A percentile compares a stretch with the other conserved stretches of the same genome.
These are phyloP conservation scores for Cordyceps fumosorosea DNA, from an alignment of 2,329 filamentous ascomycete genomes.

Conservation along the genomic window DNA sequence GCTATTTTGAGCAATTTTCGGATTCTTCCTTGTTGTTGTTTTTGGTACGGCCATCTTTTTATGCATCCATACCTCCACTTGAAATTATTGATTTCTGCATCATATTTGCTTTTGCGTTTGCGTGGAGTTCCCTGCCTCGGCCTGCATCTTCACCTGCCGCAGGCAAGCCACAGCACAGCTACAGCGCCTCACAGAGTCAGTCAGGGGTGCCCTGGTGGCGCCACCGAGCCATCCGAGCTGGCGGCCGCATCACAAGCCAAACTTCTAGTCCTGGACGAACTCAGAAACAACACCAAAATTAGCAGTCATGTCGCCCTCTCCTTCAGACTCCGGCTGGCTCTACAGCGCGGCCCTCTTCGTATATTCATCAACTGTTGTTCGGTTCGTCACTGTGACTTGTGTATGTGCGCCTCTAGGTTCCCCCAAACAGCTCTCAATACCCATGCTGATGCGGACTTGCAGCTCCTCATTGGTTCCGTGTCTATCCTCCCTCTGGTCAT, in stretches of 20 bases:
- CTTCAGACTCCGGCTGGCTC: neutral
- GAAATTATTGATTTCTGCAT: neutral
- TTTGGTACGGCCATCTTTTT: neutral
- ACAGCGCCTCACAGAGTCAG: neutral
- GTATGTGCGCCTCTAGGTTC: neutral
- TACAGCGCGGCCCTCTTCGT: neutral
- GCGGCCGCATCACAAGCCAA: neutral
- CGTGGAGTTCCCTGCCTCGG: neutral
- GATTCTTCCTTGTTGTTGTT: too few species aligned
- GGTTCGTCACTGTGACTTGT: constrained; percentile 1
- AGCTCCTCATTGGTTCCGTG: constrained; percentile 33
- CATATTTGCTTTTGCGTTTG: neutral
- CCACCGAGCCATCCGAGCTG: neutral
- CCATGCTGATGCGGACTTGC: neutral
- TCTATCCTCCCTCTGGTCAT: constrained; percentile 40
- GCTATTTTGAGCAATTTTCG: too few species aligned
- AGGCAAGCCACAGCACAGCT: neutral
- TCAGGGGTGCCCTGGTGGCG: neutral
- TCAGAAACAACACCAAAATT: neutral
- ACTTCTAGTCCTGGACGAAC: neutral
- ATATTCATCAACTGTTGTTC: constrained; percentile 2
- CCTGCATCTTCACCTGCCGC: neutral
- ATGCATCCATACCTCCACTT: neutral
- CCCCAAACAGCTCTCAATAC: neutral
- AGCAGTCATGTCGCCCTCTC: constrained; percentile 3